These are phyloP conservation scores for Periconia macrospinosa DNA, from an alignment of 2,329 filamentous ascomycete genomes.

Conservation along the genomic window DNA sequence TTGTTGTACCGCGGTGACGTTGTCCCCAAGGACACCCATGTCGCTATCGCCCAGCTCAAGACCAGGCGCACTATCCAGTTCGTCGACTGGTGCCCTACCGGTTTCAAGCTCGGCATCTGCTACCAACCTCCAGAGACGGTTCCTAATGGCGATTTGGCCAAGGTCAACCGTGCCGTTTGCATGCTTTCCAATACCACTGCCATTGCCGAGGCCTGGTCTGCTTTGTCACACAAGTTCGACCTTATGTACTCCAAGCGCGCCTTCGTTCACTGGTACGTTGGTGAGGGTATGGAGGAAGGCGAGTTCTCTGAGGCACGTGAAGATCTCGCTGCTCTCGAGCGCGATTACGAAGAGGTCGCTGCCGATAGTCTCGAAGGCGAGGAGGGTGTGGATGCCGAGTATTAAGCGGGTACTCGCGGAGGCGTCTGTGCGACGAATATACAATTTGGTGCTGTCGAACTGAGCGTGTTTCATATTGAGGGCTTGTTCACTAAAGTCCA, in stretches of 20 bases:
- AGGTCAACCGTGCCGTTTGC: slow-evolving; percentile 98
- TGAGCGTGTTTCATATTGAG: background rate
- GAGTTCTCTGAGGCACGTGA: slow-evolving; percentile 99
- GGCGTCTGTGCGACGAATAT: slow-evolving; percentile 19
- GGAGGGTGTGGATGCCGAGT: slow-evolving; percentile 84
- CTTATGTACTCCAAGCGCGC: slow-evolving; percentile 99
- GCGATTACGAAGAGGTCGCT: slow-evolving; percentile 98
- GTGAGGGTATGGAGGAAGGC: slow-evolving; percentile 99
- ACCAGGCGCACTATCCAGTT: slow-evolving; percentile 99
- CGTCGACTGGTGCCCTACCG: slow-evolving; percentile 99
- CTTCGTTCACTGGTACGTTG: slow-evolving; percentile 99
- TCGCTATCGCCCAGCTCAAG: slow-evolving; percentile 93
- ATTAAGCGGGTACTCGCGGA: slow-evolving; percentile 59
- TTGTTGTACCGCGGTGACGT: slow-evolving; percentile 98
- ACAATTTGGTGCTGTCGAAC: slow-evolving; percentile 31
- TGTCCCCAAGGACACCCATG: slow-evolving; percentile 92
- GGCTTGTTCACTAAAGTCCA: background rate
- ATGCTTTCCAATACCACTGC: slow-evolving; percentile 99
- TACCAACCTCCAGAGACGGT: slow-evolving; percentile 97
- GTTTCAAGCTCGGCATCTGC: slow-evolving; percentile 99
- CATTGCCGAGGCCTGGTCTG: slow-evolving; percentile 97
- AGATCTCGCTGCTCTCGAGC: slow-evolving; percentile 95
- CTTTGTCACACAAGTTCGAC: slow-evolving; percentile 96
- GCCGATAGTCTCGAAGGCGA: slow-evolving; percentile 90
- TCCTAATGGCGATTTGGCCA: slow-evolving; percentile 94